Evolutionary conservation across 805 yeast species (phyloP).

Genomic region (Jamesozyma spencerorum): DNA sequence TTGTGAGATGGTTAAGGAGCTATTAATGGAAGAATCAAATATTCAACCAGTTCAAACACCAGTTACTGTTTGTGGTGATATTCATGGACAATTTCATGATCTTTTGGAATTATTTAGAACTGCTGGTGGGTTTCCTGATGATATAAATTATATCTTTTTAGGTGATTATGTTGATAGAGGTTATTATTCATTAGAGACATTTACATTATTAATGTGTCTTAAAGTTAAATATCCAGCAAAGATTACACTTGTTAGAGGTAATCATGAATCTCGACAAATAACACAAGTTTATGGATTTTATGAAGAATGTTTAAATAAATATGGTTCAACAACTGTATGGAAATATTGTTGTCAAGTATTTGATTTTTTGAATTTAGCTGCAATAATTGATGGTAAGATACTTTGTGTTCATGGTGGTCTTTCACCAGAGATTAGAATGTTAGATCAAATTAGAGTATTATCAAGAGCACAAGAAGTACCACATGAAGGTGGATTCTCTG

Average conservation of each 20-base stretch:
- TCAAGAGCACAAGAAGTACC: slow-evolving; percentile 97
- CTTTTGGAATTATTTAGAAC: slow-evolving; percentile 80
- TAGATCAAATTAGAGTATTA: slow-evolving; percentile 89
- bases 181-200: slow-evolving; percentile 89
- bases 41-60: slow-evolving; percentile 91
- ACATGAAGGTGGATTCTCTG: slow-evolving; percentile 98
- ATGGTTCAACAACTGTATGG: slow-evolving; percentile 94
- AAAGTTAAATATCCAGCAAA: slow-evolving; percentile 81
- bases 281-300: slow-evolving; percentile 98
- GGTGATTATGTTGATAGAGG: slow-evolving; percentile 98
- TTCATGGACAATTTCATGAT: slow-evolving; percentile 97
- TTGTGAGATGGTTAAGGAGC: slow-evolving; percentile 90
- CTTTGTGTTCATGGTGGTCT: slow-evolving; percentile 96
- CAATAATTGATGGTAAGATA: slow-evolving; percentile 89
- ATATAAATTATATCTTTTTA: slow-evolving; percentile 71
- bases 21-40: slow-evolving; percentile 91
- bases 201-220: slow-evolving; percentile 85
- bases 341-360: slow-evolving; percentile 93
- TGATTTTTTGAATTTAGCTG: slow-evolving; percentile 88
- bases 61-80: slow-evolving; percentile 94
- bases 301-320: slow-evolving; percentile 88
- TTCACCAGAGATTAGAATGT: slow-evolving; percentile 94
- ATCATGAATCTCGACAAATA: slow-evolving; percentile 93
- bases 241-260: slow-evolving; percentile 91
- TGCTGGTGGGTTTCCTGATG: slow-evolving; percentile 85